Evolutionary conservation across 2,329 filamentous ascomycete genomes (phyloP).

Genomic region (Aspergillus pseudoterreus): DNA sequence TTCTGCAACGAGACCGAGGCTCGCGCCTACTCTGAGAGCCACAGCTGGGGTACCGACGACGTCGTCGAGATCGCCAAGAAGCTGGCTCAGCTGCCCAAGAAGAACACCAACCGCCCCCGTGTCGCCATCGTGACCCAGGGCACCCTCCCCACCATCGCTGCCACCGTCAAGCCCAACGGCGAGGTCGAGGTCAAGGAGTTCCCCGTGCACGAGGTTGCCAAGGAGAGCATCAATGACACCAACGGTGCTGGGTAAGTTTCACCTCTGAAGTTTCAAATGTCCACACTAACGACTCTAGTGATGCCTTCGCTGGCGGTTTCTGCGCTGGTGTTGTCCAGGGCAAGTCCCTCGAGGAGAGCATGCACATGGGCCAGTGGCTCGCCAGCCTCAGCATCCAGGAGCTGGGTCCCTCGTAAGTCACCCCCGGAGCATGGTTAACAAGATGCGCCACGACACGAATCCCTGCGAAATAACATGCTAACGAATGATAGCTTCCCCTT

Average conservation of each 20-base stretch:
- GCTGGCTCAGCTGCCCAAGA: constrained; percentile 86
- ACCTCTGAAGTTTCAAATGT: not conserved
- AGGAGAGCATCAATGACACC: constrained; percentile 84
- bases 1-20: constrained; percentile 98
- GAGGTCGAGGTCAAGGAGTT: constrained; percentile 67
- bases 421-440: not conserved
- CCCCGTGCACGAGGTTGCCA: constrained; percentile 74
- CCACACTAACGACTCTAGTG: constrained; percentile 47
- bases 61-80: constrained; percentile 80
- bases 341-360: constrained; percentile 69
- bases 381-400: constrained; percentile 92
- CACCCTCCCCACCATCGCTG: constrained; percentile 83
- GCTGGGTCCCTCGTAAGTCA: constrained; percentile 86
- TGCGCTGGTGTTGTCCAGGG: constrained; percentile 83
- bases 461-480: too few relatives aligned
- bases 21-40: constrained; percentile 77
- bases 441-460: too few relatives aligned
- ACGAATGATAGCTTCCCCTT: constrained; percentile 63
- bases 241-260: constrained; percentile 72
- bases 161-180: constrained; percentile 64
- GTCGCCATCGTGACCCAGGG: constrained; percentile 93
- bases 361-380: constrained; percentile 96
- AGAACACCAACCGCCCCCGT: constrained; percentile 78
- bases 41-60: constrained; percentile 70
- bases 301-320: constrained; percentile 95